These are phyloP conservation scores for Rhodosporidiobolus sp. DNA, from an alignment of 768 basidiomycete genomes.

Conservation along the genomic window DNA sequence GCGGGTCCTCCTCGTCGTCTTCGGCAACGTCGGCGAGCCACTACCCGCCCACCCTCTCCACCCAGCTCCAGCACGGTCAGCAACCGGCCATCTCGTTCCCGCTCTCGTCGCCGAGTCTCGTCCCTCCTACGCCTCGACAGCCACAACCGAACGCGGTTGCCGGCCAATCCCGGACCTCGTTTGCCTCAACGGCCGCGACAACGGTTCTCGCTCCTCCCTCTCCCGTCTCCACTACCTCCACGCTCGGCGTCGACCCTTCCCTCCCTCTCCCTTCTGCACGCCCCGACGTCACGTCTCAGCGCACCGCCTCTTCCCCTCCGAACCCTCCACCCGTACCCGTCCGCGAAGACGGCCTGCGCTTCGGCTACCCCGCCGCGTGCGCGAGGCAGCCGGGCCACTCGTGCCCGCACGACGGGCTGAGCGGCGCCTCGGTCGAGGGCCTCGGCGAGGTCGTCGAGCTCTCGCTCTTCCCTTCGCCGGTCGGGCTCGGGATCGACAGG, in stretches of 20 bases:
- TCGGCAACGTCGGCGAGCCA: not conserved
- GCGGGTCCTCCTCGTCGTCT: not conserved
- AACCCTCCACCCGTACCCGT: not conserved
- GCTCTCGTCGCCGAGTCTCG: not conserved
- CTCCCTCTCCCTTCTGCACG: not conserved
- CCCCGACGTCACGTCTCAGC: not conserved
- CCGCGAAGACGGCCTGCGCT: conserved; percentile 24
- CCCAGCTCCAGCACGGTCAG: not conserved
- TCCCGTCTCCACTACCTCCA: not conserved
- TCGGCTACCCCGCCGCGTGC: conserved; percentile 31
- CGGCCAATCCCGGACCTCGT: not conserved
- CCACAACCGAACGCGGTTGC: not conserved
- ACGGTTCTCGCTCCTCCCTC: not conserved
- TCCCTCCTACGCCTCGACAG: not conserved
- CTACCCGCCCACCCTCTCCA: too few relatives aligned
- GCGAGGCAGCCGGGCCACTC: conserved; percentile 24
- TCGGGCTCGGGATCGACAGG: not conserved
- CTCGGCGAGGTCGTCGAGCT: conserved; percentile 22
- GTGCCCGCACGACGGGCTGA: conserved; percentile 23
- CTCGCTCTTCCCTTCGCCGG: not conserved
- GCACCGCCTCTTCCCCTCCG: not conserved
- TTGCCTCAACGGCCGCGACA: too few relatives aligned
- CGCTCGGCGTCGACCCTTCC: not conserved
- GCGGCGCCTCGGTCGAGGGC: not conserved
- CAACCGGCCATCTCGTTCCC: not conserved